A percentile compares a stretch with the other conserved stretches of the same genome.
Evolutionary conservation across 768 basidiomycete species (phyloP).

Genomic region (Candolleomyces aberdarensis): DNA sequence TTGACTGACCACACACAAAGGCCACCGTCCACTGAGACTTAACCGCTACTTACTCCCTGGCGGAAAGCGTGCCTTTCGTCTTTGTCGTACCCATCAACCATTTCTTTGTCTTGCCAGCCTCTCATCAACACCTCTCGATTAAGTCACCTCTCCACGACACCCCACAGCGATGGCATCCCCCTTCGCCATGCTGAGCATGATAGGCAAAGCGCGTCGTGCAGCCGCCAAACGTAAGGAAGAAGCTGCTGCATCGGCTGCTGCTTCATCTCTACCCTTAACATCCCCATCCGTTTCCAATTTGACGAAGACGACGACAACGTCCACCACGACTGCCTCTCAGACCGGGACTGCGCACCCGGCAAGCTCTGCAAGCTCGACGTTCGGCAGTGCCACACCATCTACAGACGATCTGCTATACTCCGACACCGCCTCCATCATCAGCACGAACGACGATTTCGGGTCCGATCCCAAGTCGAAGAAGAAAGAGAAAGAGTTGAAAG

Average conservation of each 20-base stretch:
- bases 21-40: no score
- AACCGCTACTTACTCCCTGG: no score
- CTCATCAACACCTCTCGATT: no score
- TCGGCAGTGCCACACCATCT: neutral
- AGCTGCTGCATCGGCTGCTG: neutral
- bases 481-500: neutral
- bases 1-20: no score
- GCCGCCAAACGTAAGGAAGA: neutral
- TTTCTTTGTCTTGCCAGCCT: no score
- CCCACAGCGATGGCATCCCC: constrained; percentile 11
- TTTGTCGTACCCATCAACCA: no score
- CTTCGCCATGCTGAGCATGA: constrained; percentile 15
- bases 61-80: no score
- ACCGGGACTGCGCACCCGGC: neutral
- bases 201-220: constrained; percentile 8
- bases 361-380: neutral
- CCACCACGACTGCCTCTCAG: neutral
- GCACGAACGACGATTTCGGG: neutral
- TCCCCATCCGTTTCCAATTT: neutral
- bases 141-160: no score
- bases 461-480: neutral
- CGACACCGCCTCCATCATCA: constrained; percentile 7
- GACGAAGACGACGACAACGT: neutral
- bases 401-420: neutral
- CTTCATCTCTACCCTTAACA: neutral